These are phyloP conservation scores for Xerocomus nothofagi DNA, from an alignment of 1,284 basidiomycete species.

Conservation along the genomic window DNA sequence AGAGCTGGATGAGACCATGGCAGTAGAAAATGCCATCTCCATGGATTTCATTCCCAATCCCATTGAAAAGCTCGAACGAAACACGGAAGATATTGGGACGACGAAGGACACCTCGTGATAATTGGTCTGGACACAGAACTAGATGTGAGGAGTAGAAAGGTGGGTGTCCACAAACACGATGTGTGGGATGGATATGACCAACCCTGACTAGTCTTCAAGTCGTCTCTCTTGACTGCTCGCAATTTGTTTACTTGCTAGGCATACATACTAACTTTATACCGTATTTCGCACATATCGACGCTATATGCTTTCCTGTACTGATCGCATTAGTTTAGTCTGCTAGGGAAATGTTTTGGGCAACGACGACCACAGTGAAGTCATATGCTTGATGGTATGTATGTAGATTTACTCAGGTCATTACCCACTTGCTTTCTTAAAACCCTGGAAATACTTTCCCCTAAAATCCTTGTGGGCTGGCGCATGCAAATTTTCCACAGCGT, in stretches of 20 bases:
- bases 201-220: neutral
- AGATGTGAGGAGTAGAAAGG: neutral
- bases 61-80: neutral
- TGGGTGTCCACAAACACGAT: neutral
- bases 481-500: slow-evolving; percentile 35
- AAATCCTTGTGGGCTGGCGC: slow-evolving; percentile 78
- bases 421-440: slow-evolving; percentile 53
- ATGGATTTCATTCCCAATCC: neutral
- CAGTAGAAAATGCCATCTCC: neutral
- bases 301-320: neutral
- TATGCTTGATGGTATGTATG: neutral
- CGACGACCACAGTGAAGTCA: neutral
- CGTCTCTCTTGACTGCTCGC: neutral
- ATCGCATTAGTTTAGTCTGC: neutral
- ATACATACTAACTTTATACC: slow-evolving; percentile 13
- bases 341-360: neutral
- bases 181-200: neutral
- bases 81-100: neutral
- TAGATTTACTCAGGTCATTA: slow-evolving; percentile 4
- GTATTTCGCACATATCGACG: neutral
- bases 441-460: slow-evolving; percentile 78
- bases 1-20: slow-evolving; percentile 51
- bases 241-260: neutral
- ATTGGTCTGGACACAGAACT: neutral
- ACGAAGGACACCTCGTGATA: slow-evolving; percentile 1